These are phyloP conservation scores for Eucalyptus guilfoylei DNA, from an alignment of 345 rosid genomes.

Conservation along the genomic window DNA sequence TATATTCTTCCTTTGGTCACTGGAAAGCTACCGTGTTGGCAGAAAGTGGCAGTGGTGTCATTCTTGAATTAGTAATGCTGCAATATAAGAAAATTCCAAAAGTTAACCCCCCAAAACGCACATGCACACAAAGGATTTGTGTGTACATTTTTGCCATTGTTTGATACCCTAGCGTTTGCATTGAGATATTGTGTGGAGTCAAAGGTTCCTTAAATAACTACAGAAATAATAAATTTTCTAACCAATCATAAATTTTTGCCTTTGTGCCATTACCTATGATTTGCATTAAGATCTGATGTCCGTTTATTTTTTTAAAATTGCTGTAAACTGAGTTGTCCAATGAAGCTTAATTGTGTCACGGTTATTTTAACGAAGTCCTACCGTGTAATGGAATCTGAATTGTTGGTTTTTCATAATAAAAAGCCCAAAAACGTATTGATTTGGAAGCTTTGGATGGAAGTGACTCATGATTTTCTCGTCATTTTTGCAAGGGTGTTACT, in stretches of 20 bases:
- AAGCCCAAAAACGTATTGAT: not conserved
- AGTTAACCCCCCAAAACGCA: not conserved
- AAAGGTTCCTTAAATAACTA: not conserved
- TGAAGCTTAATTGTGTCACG: not conserved
- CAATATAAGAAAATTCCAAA: not conserved
- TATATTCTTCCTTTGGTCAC: not conserved
- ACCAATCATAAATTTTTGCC: not conserved
- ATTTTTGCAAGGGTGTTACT: not conserved
- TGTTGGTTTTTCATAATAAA: not conserved
- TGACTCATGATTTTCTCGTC: not conserved
- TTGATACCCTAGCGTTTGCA: not conserved
- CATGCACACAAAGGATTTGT: not conserved
- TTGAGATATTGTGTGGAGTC: not conserved
- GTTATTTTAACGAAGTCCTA: not conserved
- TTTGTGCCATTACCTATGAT: not conserved
- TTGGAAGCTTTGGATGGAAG: not conserved
- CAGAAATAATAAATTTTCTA: not conserved
- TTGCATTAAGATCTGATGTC: not conserved
- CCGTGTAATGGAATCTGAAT: not conserved
- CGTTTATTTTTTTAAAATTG: not conserved
- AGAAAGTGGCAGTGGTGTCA: not conserved
- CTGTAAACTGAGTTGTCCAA: not conserved
- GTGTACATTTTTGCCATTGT: not conserved
- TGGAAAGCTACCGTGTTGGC: not conserved
- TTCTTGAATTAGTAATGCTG: not conserved